These are phyloP conservation scores for Hypoxylon sp. DNA, from an alignment of 2,329 filamentous ascomycete species.

Conservation along the genomic window DNA sequence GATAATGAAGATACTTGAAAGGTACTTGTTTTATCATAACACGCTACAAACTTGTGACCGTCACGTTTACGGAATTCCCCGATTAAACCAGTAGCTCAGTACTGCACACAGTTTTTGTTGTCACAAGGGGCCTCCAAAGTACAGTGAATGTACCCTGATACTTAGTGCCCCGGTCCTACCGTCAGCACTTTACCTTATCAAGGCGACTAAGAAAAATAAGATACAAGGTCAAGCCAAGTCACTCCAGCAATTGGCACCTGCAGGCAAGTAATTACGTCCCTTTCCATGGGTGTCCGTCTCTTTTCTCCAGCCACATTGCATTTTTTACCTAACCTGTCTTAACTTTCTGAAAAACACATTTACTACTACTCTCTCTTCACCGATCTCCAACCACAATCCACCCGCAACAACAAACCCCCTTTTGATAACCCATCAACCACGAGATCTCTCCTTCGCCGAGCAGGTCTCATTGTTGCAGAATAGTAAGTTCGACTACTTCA, in stretches of 20 bases:
- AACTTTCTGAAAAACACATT: conserved; percentile 49
- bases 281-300: conserved; percentile 27
- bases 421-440: conserved; percentile 53
- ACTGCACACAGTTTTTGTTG: conserved; percentile 1
- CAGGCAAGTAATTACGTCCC: conserved; percentile 40
- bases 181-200: conserved; percentile 31
- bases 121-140: conserved; percentile 19
- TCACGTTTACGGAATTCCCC: conserved; percentile 27
- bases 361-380: conserved; percentile 51
- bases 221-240: conserved; percentile 19
- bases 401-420: conserved; percentile 48
- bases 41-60: conserved; percentile 32
- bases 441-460: conserved; percentile 56
- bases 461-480: conserved; percentile 55
- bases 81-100: not conserved
- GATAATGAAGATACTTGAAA: conserved; percentile 24
- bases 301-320: conserved; percentile 54
- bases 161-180: not conserved
- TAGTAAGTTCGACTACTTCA: conserved; percentile 50
- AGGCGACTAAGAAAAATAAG: conserved; percentile 18
- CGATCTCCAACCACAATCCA: conserved; percentile 54
- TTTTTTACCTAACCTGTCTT: conserved; percentile 49
- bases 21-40: conserved; percentile 35
- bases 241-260: conserved; percentile 28
- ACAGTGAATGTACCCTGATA: conserved; percentile 14